These are phyloP conservation scores for Penicillium goetzii DNA, from an alignment of 495 filamentous ascomycete species.

Conservation along the genomic window DNA sequence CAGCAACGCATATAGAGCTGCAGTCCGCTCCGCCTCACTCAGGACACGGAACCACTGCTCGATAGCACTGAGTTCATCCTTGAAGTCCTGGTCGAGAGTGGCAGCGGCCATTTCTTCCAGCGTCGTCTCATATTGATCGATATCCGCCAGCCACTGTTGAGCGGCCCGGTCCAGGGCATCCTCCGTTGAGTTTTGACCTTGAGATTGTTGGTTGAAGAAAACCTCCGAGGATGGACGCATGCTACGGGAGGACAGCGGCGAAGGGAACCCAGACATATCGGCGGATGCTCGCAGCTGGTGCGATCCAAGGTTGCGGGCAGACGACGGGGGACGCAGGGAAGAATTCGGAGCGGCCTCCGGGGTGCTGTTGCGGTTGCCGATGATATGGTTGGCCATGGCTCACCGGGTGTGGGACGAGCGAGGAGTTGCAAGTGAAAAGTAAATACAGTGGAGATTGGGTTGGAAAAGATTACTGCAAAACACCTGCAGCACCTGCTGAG, in stretches of 20 bases:
- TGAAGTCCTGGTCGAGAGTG: conserved; percentile 97
- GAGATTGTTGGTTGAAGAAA: conserved; percentile 76
- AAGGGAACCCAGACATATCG: conserved; percentile 89
- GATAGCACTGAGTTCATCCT: conserved; percentile 97
- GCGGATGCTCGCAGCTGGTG: conserved; percentile 94
- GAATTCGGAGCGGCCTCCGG: conserved; percentile 87
- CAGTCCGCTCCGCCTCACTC: conserved; percentile 94
- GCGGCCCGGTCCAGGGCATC: conserved; percentile 91
- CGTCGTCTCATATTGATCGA: conserved; percentile 96
- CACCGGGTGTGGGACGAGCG: conserved; percentile 17
- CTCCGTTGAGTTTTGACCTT: conserved; percentile 69
- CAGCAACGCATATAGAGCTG: conserved; percentile 89
- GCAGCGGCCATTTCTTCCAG: conserved; percentile 98
- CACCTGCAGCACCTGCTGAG: conserved; percentile 95
- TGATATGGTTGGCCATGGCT: conserved; percentile 61
- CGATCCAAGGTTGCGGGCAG: conserved; percentile 75
- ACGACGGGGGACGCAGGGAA: conserved; percentile 85
- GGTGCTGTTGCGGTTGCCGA: conserved; percentile 95
- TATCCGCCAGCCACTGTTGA: conserved; percentile 98
- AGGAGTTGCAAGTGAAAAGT: conserved; percentile 34
- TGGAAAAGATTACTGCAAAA: conserved; percentile 51
- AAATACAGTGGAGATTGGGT: conserved; percentile 40
- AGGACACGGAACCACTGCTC: conserved; percentile 99
- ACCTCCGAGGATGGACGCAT: conserved; percentile 93
- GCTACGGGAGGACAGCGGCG: conserved; percentile 72